Evolutionary conservation across 441 rosid genomes (phyloP), one percentile per base, ranked within the genome.

Genomic region (Croton setiger): DNA sequence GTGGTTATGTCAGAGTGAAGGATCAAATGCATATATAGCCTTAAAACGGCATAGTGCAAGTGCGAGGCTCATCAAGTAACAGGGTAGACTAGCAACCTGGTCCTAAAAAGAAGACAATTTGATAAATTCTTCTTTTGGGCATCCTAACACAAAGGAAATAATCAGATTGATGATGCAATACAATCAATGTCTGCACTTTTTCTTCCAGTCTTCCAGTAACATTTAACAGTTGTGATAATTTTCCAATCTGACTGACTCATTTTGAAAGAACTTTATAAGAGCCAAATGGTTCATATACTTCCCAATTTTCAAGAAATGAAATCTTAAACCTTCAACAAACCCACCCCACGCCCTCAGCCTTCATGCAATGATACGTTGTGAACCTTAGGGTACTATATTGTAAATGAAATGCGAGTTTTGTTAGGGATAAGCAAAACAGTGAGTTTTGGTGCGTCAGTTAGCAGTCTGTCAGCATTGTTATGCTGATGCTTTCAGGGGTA

Each of bases 81-180:
- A 3, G n/a, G 20, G 18, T 21, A 44, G 14, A 18, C 36, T 23
- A n/a, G 9, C 20, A 41, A 47, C 41, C 13, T 14, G 23, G 33
- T 61, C 62, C 54, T 64, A 64, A 36, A 8, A 17, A 31, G 11
- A 64, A 39, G 56, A 39, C 39, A 37, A 53, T 3, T 15, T 23
- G 15, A 66, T 53, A 0, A 3, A 35, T 36, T 49, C 12, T 55
- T 51, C 27, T 27, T 21, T 41, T 7, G 58, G 52, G 41, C 5
- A 45, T 71, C 56, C 36, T 54, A 49, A 48, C 59, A 48, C 66
- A 68, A 36, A 59, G 9, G 55, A 9, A n/a, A 9, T 37, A 64
- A 49, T 27, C 18, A 1, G 11, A 57, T 12, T 5, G 21, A 31
- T 17, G 3, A 57, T 35, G 35, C 20, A 3, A 44, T 43, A 45